Evolutionary conservation across 768 basidiomycete genomes (phyloP).

Genomic region (Xerocomellus chrysenteron): DNA sequence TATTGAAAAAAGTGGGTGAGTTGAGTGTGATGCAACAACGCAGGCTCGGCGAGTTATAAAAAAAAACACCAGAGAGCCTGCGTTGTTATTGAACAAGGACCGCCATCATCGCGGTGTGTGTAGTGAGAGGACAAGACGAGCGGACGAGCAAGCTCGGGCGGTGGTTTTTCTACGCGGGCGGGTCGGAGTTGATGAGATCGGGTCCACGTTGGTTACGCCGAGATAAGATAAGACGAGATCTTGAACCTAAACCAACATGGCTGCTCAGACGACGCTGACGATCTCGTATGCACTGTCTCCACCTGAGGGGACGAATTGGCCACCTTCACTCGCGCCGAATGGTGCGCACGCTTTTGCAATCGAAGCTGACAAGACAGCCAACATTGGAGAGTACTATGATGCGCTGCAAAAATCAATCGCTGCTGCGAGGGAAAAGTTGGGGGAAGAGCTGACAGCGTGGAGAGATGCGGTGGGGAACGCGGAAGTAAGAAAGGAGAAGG

Average conservation of each 20-base stretch:
- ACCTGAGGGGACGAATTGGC: slow-evolving; percentile 16
- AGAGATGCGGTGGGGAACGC: slow-evolving; percentile 66
- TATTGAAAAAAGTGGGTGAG: neutral
- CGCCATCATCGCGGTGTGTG: slow-evolving; percentile 40
- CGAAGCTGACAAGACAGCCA: slow-evolving; percentile 15
- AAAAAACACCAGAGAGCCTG: slow-evolving; percentile 33
- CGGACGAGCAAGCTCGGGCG: neutral
- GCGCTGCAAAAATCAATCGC: slow-evolving; percentile 48
- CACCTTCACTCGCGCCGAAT: slow-evolving; percentile 21
- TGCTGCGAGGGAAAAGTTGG: slow-evolving; percentile 53
- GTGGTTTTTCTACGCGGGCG: neutral
- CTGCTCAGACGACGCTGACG: slow-evolving; percentile 14
- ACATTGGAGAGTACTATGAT: slow-evolving; percentile 43
- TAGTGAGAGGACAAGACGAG: slow-evolving; percentile 3
- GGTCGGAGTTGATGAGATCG: slow-evolving; percentile 15
- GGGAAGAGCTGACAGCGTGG: slow-evolving; percentile 72
- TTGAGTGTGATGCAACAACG: slow-evolving; percentile 11
- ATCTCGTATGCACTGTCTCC: slow-evolving; percentile 24
- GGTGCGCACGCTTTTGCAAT: slow-evolving; percentile 28
- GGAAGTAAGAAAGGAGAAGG: slow-evolving; percentile 61
- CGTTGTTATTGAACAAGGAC: slow-evolving; percentile 53
- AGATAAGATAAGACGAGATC: slow-evolving; percentile 27
- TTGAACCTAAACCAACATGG: slow-evolving; percentile 14
- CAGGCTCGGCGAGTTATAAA: slow-evolving; percentile 14
- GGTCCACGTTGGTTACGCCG: slow-evolving; percentile 5